Evolutionary conservation across 1,139 yeast genomes (phyloP).

Genomic region (Spencermartinsiella ligniputridi): DNA sequence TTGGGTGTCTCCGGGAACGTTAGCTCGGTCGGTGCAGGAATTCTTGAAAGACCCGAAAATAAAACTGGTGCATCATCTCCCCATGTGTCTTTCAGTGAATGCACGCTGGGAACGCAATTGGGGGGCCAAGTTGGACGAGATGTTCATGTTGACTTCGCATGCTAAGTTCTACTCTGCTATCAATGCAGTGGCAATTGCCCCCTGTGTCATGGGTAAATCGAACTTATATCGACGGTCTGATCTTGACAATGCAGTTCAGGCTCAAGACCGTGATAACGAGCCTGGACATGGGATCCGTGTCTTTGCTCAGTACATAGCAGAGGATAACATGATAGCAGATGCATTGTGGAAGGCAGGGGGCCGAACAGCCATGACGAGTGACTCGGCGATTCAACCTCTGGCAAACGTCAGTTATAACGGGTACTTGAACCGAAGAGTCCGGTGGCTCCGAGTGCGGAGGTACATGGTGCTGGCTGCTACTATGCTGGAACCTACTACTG

Average conservation of each 20-base stretch:
- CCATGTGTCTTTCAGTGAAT: slow-evolving; percentile 50
- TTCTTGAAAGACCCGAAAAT: slow-evolving; percentile 45
- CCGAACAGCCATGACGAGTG: slow-evolving; percentile 74
- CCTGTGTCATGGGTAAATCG: slow-evolving; percentile 92
- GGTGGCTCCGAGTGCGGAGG: slow-evolving; percentile 88
- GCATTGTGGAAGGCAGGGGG: slow-evolving; percentile 75
- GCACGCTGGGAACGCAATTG: slow-evolving; percentile 30
- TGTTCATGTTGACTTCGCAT: slow-evolving; percentile 80
- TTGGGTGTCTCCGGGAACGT: slow-evolving; percentile 65
- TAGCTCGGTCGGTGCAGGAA: slow-evolving; percentile 60
- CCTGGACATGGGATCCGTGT: slow-evolving; percentile 52
- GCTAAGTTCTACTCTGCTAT: slow-evolving; percentile 78
- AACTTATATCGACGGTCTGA: slow-evolving; percentile 70
- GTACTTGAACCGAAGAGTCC: slow-evolving; percentile 61
- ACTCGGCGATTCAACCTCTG: slow-evolving; percentile 75
- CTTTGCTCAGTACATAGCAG: slow-evolving; percentile 82
- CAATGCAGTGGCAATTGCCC: slow-evolving; percentile 72
- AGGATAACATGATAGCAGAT: slow-evolving; percentile 89
- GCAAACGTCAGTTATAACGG: slow-evolving; percentile 46
- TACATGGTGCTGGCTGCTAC: slow-evolving; percentile 89
- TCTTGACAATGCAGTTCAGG: slow-evolving; percentile 57
- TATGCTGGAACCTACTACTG: slow-evolving; percentile 81
- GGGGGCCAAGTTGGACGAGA: slow-evolving; percentile 79
- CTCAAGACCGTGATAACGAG: too few species aligned
- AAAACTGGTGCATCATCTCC: slow-evolving; percentile 75